Evolutionary conservation across 2,329 filamentous ascomycete species (phyloP).

Genomic region (Claviceps pazoutovae): DNA sequence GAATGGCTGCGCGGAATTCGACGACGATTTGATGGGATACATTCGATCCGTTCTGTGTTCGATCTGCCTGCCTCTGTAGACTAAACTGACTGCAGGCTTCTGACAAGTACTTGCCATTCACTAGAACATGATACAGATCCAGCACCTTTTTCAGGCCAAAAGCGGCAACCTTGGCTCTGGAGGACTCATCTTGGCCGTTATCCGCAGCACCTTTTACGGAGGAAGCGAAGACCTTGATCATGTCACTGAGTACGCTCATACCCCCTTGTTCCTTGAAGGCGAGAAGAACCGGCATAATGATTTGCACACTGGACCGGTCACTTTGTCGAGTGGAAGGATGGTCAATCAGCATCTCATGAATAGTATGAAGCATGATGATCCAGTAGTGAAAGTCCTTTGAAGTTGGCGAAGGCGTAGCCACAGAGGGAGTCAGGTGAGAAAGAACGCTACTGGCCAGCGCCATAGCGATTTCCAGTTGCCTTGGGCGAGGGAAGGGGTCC

Average conservation of each 20-base stretch:
- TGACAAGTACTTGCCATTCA: slow-evolving; percentile 64
- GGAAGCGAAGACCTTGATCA: slow-evolving; percentile 51
- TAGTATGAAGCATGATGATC: slow-evolving; percentile 64
- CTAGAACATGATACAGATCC: slow-evolving; percentile 63
- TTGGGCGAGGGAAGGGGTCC: slow-evolving; percentile 43
- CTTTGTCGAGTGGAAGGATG: slow-evolving; percentile 32
- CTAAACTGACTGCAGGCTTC: slow-evolving; percentile 53
- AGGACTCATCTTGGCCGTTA: slow-evolving; percentile 33
- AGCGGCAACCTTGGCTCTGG: slow-evolving; percentile 34
- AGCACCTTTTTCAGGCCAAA: slow-evolving; percentile 69
- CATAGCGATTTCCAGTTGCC: slow-evolving; percentile 42
- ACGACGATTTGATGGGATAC: slow-evolving; percentile 64
- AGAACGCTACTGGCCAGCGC: slow-evolving; percentile 60
- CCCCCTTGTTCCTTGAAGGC: slow-evolving; percentile 77
- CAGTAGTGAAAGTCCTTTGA: slow-evolving; percentile 64
- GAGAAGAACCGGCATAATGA: slow-evolving; percentile 64
- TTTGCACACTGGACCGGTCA: slow-evolving; percentile 36
- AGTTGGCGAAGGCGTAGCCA: slow-evolving; percentile 31
- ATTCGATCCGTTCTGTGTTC: slow-evolving; percentile 25
- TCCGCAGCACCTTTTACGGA: slow-evolving; percentile 16
- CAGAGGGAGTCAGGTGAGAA: slow-evolving; percentile 43
- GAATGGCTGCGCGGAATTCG: slow-evolving; percentile 66
- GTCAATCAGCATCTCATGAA: slow-evolving; percentile 70
- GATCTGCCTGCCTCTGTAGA: slow-evolving; percentile 28
- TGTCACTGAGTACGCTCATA: slow-evolving; percentile 56